Conservation (phyloP, 2,329 filamentous ascomycete species). For the Xylaria sp. region DNA sequence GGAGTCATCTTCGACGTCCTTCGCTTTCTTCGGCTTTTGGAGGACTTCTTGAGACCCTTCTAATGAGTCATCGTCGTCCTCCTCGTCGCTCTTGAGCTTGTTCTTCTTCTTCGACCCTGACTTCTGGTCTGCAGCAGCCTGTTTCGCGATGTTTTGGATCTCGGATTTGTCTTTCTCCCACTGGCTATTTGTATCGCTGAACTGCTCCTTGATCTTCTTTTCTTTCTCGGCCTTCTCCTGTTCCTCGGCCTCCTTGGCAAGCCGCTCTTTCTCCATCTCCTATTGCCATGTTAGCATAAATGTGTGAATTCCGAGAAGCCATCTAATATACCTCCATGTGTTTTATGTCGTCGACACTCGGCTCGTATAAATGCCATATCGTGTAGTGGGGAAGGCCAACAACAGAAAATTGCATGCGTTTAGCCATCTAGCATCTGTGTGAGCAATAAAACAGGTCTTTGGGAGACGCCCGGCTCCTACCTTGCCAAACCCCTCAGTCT, state of each 20-base stretch:
- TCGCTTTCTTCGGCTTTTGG: slow-evolving; percentile 35
- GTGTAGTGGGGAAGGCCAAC: slow-evolving; percentile 97
- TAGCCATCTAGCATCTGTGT: slow-evolving; percentile 79
- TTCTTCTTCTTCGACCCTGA: slow-evolving; percentile 30
- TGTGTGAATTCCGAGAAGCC: neutral
- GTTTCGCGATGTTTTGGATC: slow-evolving; percentile 75
- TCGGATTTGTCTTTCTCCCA: slow-evolving; percentile 92
- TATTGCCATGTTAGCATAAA: slow-evolving; percentile 51
- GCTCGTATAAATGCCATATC: slow-evolving; percentile 99
- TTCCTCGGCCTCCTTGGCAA: slow-evolving; percentile 83
- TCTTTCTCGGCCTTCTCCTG: slow-evolving; percentile 76
- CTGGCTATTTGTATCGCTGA: slow-evolving; percentile 78
- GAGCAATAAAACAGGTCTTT: slow-evolving; percentile 22
- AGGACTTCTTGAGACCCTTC: slow-evolving; percentile 35
- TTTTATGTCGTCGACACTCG: slow-evolving; percentile 95
- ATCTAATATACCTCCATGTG: slow-evolving; percentile 81
- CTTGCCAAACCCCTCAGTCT: slow-evolving; percentile 99
- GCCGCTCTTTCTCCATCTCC: slow-evolving; percentile 92
- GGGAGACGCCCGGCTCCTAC: slow-evolving; percentile 59
- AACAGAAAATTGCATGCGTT: slow-evolving; percentile 94
- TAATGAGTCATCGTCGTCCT: slow-evolving; percentile 31
- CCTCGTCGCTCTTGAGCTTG: slow-evolving; percentile 30
- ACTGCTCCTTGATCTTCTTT: slow-evolving; percentile 83
- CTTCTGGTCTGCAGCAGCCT: slow-evolving; percentile 51
- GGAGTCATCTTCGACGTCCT: slow-evolving; percentile 34